Percentiles rank a stretch among this genome's conserved stretches.
Evolutionary conservation across 148 eudicot genomes (phyloP).

Genomic region (Rhododendron griersonianum): DNA sequence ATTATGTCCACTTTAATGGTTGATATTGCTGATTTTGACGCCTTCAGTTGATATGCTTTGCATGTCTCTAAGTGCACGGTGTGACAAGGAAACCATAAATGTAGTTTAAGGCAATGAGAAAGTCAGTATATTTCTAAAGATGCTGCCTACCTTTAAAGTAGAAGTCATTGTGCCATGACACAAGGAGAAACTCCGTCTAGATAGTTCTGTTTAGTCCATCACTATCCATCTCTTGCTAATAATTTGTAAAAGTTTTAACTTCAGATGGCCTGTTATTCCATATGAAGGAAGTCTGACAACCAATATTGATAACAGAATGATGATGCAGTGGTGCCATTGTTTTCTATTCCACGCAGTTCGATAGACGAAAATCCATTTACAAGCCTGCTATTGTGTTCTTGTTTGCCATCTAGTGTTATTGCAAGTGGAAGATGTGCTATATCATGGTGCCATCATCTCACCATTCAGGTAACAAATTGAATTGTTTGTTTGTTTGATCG

Average conservation of each 20-base stretch:
- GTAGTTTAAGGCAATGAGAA: background rate
- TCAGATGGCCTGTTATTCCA: slow-evolving; percentile 3
- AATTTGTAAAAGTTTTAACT: background rate
- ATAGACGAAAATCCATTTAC: slow-evolving; percentile 89
- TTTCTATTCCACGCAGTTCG: slow-evolving; percentile 72
- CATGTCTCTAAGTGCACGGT: background rate
- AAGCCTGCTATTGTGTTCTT: slow-evolving; percentile 73
- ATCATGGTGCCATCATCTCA: slow-evolving; percentile 75
- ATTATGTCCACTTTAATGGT: background rate
- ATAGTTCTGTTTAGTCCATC: background rate
- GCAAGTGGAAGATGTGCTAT: slow-evolving; percentile 25
- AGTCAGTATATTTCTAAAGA: background rate
- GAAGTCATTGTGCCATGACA: background rate
- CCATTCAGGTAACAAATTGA: slow-evolving; percentile 65
- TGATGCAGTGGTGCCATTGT: slow-evolving; percentile 62
- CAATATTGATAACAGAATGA: slow-evolving; percentile 43
- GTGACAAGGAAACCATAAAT: background rate
- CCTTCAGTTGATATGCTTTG: background rate
- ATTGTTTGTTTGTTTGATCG: background rate
- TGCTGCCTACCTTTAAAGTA: background rate
- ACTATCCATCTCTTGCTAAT: background rate
- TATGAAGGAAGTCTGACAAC: slow-evolving; percentile 13
- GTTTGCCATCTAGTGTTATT: slow-evolving; percentile 34
- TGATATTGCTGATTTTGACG: background rate
- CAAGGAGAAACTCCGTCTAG: background rate